Percentiles rank a stretch among this genome's conserved stretches.
These are phyloP conservation scores for Penicillium chermesinum DNA, from an alignment of 495 filamentous ascomycete genomes.

Conservation along the genomic window DNA sequence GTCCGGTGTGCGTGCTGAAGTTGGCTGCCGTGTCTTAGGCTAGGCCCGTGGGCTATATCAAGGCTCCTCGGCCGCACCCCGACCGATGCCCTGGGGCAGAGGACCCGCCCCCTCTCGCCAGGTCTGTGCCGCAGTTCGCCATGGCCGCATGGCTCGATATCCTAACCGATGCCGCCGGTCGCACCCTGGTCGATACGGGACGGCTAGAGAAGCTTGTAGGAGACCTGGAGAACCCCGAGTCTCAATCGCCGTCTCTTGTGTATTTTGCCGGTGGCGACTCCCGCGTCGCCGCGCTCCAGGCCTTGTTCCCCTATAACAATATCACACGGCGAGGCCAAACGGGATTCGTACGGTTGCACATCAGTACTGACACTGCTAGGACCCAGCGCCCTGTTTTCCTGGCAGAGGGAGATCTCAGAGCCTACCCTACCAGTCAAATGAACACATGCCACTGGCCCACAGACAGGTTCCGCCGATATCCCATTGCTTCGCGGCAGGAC, in stretches of 20 bases:
- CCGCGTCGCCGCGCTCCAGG: conserved; percentile 3
- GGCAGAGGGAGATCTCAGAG: conserved; percentile 4
- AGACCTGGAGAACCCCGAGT: neutral
- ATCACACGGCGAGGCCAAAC: conserved; percentile 9
- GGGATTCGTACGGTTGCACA: conserved; percentile 4
- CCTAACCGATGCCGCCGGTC: neutral
- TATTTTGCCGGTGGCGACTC: neutral
- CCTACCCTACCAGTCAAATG: neutral
- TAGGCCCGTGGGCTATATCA: neutral
- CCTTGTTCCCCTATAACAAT: conserved; percentile 15
- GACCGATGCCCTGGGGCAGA: neutral
- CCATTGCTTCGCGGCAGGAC: neutral
- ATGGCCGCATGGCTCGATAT: conserved; percentile 5
- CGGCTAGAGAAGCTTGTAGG: neutral
- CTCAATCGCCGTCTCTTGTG: neutral
- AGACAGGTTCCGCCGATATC: conserved; percentile 3
- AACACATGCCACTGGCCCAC: conserved; percentile 4
- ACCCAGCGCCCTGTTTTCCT: conserved; percentile 10
- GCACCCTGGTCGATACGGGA: conserved; percentile 1
- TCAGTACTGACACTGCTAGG: conserved; percentile 4
- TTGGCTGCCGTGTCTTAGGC: neutral
- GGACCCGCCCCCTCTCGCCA: neutral
- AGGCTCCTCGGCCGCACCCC: neutral
- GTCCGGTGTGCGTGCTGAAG: neutral
- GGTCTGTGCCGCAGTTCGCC: neutral